Base-by-base conservation (phyloP, 73 alveolate genomes). In the Paramecium bursaria region DNA sequence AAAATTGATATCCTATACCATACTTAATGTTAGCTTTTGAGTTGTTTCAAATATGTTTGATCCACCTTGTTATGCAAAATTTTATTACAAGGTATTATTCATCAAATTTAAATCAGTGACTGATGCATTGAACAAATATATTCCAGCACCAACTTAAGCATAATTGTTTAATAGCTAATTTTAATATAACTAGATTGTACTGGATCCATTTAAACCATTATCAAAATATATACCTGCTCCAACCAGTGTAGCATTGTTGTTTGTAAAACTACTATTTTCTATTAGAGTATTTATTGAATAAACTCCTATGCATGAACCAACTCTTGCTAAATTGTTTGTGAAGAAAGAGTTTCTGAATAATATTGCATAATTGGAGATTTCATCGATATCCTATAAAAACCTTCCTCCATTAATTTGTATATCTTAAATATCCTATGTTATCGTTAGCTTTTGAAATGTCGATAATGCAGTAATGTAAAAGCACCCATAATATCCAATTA, bases 131-230 rank as follows among this genome's bases (percentile, higher is more conserved):
- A 19, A 11, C 44, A 67, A 42, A 14, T 67, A 67, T 33, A 67
- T 21, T 14, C 60, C 82, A 3, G 60, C 82, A 21, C 82, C 82
- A 42, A 67, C 55, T 67, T 67, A 39, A 5, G 82, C 82, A 10
- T 35, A n/a, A 42, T 67, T 67, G 10, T 15, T 42, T 42, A 4
- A 67, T 10, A 67, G 44, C 33, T 27, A 17, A 7, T 21, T 67
- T 67, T 25, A 19, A 14, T 21, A 67, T 57, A 67, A 39, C 33
- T 35, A 67, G 27, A 9, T 44, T 11, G 50, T 57, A 25, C 33
- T 42, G 9, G 14, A 10, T n/a, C 44, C 42, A 17, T 47, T 47
- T n/a, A 35, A 53, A 9, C 33, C n/a, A 44, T 67, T 67, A 15
- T 5, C 21, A 39, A 25, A 67, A n/a, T 67, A 67, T 11, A 67